Conservation (phyloP, 2,329 filamentous ascomycete species). For the Incumbomyces delicatus region DNA sequence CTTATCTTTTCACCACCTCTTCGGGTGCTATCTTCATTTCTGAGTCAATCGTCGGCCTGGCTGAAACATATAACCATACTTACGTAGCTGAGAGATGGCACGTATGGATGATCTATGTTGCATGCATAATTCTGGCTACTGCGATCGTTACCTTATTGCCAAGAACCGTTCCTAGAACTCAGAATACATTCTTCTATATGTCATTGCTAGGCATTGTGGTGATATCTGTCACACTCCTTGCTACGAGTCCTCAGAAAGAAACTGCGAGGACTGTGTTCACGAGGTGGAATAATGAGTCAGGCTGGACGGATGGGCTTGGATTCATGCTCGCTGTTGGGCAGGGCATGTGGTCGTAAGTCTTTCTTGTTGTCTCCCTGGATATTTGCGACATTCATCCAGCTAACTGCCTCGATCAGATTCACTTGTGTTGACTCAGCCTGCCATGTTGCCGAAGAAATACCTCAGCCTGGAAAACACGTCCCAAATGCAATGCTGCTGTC, state of each 20-base stretch:
- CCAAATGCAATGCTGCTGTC: slow-evolving; percentile 28
- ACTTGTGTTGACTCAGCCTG: slow-evolving; percentile 23
- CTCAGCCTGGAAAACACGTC: slow-evolving; percentile 23
- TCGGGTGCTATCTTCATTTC: slow-evolving; percentile 19
- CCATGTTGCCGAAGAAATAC: slow-evolving; percentile 32
- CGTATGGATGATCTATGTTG: slow-evolving; percentile 19
- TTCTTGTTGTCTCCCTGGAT: too few relatives aligned
- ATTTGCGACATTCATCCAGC: too few relatives aligned
- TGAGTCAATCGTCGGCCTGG: slow-evolving; percentile 17
- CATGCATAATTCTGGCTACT: slow-evolving; percentile 15
- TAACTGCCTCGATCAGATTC: too few relatives aligned
- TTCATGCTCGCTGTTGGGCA: slow-evolving; percentile 33
- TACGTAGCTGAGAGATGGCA: slow-evolving; percentile 1
- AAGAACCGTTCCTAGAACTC: slow-evolving; percentile 9
- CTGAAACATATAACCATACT: neutral
- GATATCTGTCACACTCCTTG: slow-evolving; percentile 25
- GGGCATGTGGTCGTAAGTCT: too few relatives aligned
- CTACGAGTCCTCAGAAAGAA: slow-evolving; percentile 11
- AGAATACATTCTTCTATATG: slow-evolving; percentile 10
- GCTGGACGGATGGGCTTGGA: slow-evolving; percentile 22
- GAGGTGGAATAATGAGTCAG: slow-evolving; percentile 17
- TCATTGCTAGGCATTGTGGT: slow-evolving; percentile 24
- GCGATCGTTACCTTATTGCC: slow-evolving; percentile 13
- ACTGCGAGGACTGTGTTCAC: slow-evolving; percentile 15
- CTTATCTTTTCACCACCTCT: slow-evolving; percentile 20